Evolutionary conservation across 768 basidiomycete species (phyloP).

Genomic region (Amanita muscaria): DNA sequence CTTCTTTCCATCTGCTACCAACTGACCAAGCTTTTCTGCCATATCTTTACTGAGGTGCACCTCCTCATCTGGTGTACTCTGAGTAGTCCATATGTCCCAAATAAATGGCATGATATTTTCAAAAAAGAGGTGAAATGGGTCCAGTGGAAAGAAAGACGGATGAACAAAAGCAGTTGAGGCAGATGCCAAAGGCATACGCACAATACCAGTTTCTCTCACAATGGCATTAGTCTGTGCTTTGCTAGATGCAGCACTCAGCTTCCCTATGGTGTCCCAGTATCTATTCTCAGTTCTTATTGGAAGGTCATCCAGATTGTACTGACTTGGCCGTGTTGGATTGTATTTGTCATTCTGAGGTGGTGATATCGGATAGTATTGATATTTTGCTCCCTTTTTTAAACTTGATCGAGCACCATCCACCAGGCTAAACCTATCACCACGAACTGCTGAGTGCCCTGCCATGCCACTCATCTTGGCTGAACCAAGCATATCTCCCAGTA

Average conservation of each 20-base stretch:
- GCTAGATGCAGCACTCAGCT: conserved; percentile 11
- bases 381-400: conserved; percentile 14
- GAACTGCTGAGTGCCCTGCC: conserved; percentile 19
- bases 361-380: conserved; percentile 20
- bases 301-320: conserved; percentile 17
- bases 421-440: too few species aligned
- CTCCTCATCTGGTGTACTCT: too few species aligned
- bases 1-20: too few species aligned
- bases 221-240: conserved; percentile 5
- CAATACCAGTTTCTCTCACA: too few species aligned
- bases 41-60: too few species aligned
- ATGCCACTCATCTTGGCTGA: conserved; percentile 25
- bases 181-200: conserved; percentile 13
- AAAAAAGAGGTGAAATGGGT: conserved; percentile 29
- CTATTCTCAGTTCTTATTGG: conserved; percentile 15
- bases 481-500: conserved; percentile 24
- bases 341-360: conserved; percentile 16
- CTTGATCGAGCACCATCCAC: conserved; percentile 15
- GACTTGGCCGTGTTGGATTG: conserved; percentile 16
- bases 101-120: too few species aligned
- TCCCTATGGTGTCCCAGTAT: conserved; percentile 18
- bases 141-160: too few species aligned
- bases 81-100: too few species aligned
- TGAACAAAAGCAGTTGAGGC: conserved; percentile 22
- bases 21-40: too few species aligned